Conservation (phyloP, 768 basidiomycete species). For the Boletus pseudopeckii region DNA sequence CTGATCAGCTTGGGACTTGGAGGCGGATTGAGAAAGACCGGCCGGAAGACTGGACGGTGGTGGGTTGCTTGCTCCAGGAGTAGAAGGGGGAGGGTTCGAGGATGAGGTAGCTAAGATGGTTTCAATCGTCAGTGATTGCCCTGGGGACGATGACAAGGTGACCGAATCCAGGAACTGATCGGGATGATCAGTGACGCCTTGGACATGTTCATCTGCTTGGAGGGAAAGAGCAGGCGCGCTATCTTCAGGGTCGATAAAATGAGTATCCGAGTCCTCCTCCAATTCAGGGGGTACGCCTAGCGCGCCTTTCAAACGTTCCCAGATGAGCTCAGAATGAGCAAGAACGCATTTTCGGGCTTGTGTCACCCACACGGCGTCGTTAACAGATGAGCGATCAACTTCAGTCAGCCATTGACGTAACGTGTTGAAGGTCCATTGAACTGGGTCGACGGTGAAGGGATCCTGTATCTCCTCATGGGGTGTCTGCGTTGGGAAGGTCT, state of each 20-base stretch:
- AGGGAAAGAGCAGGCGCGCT: not conserved
- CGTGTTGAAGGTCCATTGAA: conserved; percentile 69
- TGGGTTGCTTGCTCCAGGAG: conserved; percentile 28
- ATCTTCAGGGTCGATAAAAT: not conserved
- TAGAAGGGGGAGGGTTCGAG: conserved; percentile 14
- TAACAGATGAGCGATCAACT: conserved; percentile 56
- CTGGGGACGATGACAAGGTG: conserved; percentile 15
- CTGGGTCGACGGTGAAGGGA: conserved; percentile 50
- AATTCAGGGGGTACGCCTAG: conserved; percentile 86
- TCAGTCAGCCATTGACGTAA: conserved; percentile 66
- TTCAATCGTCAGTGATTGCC: conserved; percentile 40
- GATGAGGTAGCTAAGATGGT: conserved; percentile 45
- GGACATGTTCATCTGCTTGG: not conserved
- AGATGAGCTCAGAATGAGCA: conserved; percentile 77
- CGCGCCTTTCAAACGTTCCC: conserved; percentile 87
- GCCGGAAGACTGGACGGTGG: conserved; percentile 38
- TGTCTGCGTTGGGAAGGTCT: conserved; percentile 52
- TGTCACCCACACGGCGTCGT: conserved; percentile 72
- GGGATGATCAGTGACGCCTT: not conserved
- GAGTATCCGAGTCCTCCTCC: conserved; percentile 45
- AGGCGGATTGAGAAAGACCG: conserved; percentile 29
- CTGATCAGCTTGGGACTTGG: conserved; percentile 26
- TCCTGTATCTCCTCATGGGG: conserved; percentile 29
- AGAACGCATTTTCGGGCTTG: conserved; percentile 74
- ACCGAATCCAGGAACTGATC: not conserved